A percentile compares a stretch with the other conserved stretches of the same genome.
Conservation (phyloP, 257 asterid genomes). For the Penstemon newberryi region DNA sequence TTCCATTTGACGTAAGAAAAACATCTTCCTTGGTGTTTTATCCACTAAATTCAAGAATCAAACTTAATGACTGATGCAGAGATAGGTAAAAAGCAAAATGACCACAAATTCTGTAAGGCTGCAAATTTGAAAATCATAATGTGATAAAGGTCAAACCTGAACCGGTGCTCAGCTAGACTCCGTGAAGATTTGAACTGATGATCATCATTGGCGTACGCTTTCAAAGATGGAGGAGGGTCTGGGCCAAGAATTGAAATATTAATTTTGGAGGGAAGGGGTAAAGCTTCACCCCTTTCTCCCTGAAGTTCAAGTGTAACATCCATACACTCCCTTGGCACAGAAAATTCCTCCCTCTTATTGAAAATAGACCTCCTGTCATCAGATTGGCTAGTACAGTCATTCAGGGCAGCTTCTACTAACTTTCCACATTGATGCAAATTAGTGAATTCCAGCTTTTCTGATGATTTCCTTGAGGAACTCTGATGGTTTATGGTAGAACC, state of each 20-base stretch:
- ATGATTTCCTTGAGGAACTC: constrained; percentile 30
- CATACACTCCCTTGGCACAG: constrained; percentile 51
- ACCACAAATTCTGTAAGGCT: background rate
- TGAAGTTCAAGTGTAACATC: constrained; percentile 62
- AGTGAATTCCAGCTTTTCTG: constrained; percentile 50
- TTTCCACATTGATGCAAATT: constrained; percentile 64
- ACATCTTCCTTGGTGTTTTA: no score
- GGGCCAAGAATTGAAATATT: constrained; percentile 57
- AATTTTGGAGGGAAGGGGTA: constrained; percentile 51
- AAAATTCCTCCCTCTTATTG: constrained; percentile 44
- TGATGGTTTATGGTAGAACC: constrained; percentile 33
- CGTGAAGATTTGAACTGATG: constrained; percentile 49
- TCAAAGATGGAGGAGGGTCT: constrained; percentile 41
- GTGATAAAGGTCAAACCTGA: constrained; percentile 52
- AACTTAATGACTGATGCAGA: no score
- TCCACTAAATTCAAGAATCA: no score
- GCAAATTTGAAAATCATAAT: background rate
- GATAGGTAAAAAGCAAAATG: background rate
- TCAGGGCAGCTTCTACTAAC: constrained; percentile 72
- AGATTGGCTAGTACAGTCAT: constrained; percentile 31
- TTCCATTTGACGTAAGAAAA: no score
- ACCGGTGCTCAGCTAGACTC: constrained; percentile 44
- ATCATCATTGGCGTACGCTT: constrained; percentile 33
- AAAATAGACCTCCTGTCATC: constrained; percentile 30
- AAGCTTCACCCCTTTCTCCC: constrained; percentile 37